Base-by-base conservation (phyloP, 1,284 basidiomycete species). In the Sparassis latifolia region DNA sequence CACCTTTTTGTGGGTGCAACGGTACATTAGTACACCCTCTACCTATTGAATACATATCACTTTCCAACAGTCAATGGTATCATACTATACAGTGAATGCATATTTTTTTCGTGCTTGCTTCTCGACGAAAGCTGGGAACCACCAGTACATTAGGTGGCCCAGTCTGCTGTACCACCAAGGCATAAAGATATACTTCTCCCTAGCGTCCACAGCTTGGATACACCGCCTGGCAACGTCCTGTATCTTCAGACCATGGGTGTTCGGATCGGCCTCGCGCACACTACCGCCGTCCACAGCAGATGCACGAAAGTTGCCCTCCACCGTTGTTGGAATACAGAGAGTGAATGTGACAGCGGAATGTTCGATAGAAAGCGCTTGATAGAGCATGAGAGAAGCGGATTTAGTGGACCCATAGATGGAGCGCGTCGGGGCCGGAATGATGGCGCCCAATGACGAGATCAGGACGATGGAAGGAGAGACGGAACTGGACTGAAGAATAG, bases 401-500 rank as follows among this genome's bases (percentile, higher is more conserved):
- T 97, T 97, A 3, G 89, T 90, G 0, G 92, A 84, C 0, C 80
- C 82, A 66, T 97, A 97, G 31, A 97, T 69, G 0, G 88, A 74
- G 12, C 94, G 84, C 0, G 90, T 92, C 0, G 94, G 94, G 0
- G 93, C 84, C 0, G 93, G 89, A 30, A 94, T 80, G 5, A 88
- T 74, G 1, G 90, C 84, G 2, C 86, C 92, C 3, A 89, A 74
- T 5, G 87, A 91, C 6, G 90, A 92, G 38, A 96, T 70, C 47
- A 94, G 80, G 38, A 89, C 79, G 40, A 96, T 76, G 0, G 88
- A 82, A 0, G 94, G 93, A 0, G 80, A 76, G 0, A 60, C 52
- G 0, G 92, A 95, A 0, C 84, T 81, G 20, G 74, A 69, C 20
- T 80, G 74, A 28, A 97, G 78, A 3, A 93, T 63, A 0, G 93